These are phyloP conservation scores for Guillardia theta DNA, from an alignment of 78 protist genomes.

Conservation along the genomic window DNA sequence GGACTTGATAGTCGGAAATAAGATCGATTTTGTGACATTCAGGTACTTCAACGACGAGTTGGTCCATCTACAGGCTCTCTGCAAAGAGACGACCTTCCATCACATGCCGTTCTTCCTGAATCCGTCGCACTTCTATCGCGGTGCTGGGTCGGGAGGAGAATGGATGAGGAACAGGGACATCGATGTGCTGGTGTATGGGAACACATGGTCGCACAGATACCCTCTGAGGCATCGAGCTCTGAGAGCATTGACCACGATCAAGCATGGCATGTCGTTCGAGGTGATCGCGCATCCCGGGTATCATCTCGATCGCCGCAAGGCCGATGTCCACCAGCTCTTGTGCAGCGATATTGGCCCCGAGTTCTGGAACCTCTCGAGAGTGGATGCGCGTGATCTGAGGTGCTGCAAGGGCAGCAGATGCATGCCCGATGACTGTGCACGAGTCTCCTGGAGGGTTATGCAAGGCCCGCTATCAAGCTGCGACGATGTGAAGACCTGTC, in stretches of 20 bases:
- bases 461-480: neutral
- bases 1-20: neutral
- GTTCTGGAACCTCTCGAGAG: too few species aligned
- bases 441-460: neutral
- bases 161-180: neutral
- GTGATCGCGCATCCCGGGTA: neutral
- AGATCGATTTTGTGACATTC: neutral
- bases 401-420: neutral
- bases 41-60: neutral
- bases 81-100: neutral
- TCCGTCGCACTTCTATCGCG: neutral
- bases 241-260: neutral
- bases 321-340: too few species aligned
- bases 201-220: constrained; percentile 24
- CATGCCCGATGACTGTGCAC: neutral
- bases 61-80: neutral
- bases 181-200: constrained; percentile 9
- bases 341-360: too few species aligned
- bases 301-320: neutral
- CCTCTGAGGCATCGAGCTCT: neutral
- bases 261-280: neutral
- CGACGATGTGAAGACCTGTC: neutral
- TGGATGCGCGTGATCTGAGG: too few species aligned
- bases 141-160: too few species aligned
- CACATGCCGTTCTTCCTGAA: neutral